phyloP scores from a whole-genome alignment of 495 filamentous ascomycete genomes.

The Podospora anserina region DNA sequence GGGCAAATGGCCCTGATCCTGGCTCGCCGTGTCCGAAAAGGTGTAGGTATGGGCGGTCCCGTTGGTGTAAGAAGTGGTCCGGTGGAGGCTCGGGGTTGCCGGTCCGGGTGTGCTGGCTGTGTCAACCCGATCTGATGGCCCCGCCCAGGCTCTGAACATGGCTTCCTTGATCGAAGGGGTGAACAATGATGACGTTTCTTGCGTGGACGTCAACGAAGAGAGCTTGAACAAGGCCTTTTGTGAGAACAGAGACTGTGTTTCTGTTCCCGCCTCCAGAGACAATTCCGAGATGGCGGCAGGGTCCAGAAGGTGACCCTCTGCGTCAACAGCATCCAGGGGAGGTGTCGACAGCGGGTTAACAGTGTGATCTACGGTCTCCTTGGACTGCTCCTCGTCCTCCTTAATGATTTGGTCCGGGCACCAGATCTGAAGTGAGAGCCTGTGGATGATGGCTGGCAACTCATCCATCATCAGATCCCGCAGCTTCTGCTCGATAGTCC shows the following conservation, averaged over 20 bases:
- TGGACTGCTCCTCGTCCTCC: constrained; percentile 45
- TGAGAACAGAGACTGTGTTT: constrained; percentile 80
- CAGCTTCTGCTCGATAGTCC: constrained; percentile 92
- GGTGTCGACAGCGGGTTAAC: constrained; percentile 79
- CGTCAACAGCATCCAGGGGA: constrained; percentile 72
- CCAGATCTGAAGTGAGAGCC: constrained; percentile 85
- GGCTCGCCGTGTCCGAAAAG: constrained; percentile 55
- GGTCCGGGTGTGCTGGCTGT: constrained; percentile 53
- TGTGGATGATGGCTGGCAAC: constrained; percentile 90
- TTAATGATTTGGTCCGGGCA: constrained; percentile 75
- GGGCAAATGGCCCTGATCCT: constrained; percentile 45
- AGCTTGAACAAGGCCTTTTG: constrained; percentile 83
- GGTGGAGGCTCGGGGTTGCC: constrained; percentile 51
- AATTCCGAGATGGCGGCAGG: constrained; percentile 68
- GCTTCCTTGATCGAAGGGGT: constrained; percentile 79
- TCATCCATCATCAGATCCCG: constrained; percentile 95
- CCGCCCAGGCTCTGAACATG: constrained; percentile 88
- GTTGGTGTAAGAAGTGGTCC: constrained; percentile 57
- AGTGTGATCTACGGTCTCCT: constrained; percentile 48
- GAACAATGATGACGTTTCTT: constrained; percentile 81
- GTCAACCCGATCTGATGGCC: constrained; percentile 68
- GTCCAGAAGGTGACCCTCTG: constrained; percentile 71
- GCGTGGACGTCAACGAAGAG: constrained; percentile 71
- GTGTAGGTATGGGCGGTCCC: constrained; percentile 62
- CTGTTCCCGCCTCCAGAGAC: constrained; percentile 69